Evolutionary conservation across 345 rosid genomes (phyloP).

Genomic region (Citrus medica): DNA sequence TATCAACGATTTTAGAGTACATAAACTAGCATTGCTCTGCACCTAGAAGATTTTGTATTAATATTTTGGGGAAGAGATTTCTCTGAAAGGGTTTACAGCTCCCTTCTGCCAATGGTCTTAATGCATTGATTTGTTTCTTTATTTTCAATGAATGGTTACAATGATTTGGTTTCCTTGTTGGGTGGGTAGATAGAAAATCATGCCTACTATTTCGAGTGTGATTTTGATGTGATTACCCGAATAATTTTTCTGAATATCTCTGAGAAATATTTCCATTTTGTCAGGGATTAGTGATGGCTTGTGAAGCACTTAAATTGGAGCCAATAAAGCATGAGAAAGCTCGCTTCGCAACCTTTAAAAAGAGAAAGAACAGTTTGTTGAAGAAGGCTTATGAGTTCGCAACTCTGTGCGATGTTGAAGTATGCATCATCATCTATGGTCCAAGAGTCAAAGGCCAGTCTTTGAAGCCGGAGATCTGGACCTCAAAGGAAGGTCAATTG

Average conservation of each 20-base stretch:
- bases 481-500: background rate
- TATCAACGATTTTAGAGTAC: too few relatives aligned
- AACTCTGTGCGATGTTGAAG: constrained; percentile 5
- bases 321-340: constrained; percentile 1
- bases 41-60: too few relatives aligned
- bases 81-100: too few relatives aligned
- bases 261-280: background rate
- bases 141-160: too few relatives aligned
- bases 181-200: too few relatives aligned
- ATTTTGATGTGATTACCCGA: too few relatives aligned
- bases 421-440: constrained; percentile 10
- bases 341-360: background rate
- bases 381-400: constrained; percentile 10
- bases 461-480: constrained; percentile 2
- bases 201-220: too few relatives aligned
- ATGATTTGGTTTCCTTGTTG: too few relatives aligned
- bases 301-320: background rate
- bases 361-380: constrained; percentile 8
- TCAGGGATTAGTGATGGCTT: background rate
- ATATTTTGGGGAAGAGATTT: too few relatives aligned
- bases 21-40: too few relatives aligned
- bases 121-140: too few relatives aligned
- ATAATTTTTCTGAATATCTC: background rate
- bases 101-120: too few relatives aligned
- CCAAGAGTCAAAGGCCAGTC: background rate